phyloP scores from a whole-genome alignment of 225 moss, liverwort and hornwort genomes.

The Physcomitrellopsis africana region DNA sequence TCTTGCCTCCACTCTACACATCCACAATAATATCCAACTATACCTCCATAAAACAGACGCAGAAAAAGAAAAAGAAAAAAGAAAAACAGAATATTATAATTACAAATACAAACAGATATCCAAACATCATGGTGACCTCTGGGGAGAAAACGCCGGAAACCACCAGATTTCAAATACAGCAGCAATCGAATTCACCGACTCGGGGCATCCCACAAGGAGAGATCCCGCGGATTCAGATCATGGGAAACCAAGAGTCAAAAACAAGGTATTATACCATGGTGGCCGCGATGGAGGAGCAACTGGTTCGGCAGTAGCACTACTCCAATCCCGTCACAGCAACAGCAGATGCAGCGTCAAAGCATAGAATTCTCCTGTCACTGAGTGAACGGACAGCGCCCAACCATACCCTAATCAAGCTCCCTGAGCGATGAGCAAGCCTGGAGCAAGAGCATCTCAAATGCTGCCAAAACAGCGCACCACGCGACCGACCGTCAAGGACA shows the following conservation, averaged over 20 bases:
- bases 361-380: constrained; percentile 13
- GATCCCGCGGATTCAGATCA: constrained; percentile 9
- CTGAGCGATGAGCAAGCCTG: not conserved
- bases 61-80: not conserved
- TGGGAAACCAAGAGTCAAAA: not conserved
- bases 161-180: constrained; percentile 1
- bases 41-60: constrained; percentile 1
- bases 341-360: constrained; percentile 19
- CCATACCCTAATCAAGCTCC: constrained; percentile 53
- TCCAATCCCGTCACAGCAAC: constrained; percentile 25
- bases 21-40: not conserved
- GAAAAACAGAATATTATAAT: too few species aligned
- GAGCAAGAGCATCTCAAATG: not conserved
- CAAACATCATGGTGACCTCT: not conserved
- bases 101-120: too few species aligned
- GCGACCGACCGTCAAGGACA: not conserved
- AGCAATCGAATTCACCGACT: not conserved
- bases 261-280: constrained; percentile 39
- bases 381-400: constrained; percentile 1
- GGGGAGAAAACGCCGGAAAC: not conserved
- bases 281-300: constrained; percentile 23
- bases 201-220: not conserved
- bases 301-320: not conserved
- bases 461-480: not conserved
- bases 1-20: not conserved